These are phyloP conservation scores for Colletotrichum agaves DNA, from an alignment of 2,329 filamentous ascomycete genomes.

Conservation along the genomic window DNA sequence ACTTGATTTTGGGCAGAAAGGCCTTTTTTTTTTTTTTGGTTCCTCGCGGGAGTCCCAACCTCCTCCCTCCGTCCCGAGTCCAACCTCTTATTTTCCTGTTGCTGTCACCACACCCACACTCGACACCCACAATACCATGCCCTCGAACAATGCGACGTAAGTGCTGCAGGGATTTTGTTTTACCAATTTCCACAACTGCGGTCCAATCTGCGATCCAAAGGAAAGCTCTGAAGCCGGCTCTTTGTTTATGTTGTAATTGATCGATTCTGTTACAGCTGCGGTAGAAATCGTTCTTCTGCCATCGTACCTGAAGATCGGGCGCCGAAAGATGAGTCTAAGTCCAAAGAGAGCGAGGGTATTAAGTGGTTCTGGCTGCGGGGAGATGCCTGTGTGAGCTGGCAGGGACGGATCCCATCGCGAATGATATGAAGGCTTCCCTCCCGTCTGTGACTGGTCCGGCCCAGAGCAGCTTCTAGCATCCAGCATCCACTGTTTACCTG, in stretches of 20 bases:
- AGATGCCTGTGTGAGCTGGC: conserved; percentile 37
- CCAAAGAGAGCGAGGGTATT: conserved; percentile 18
- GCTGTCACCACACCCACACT: conserved; percentile 36
- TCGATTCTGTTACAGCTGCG: conserved; percentile 15
- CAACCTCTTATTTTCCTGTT: conserved; percentile 35
- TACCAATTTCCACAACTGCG: conserved; percentile 3
- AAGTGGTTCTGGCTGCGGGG: conserved; percentile 29
- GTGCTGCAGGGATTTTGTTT: conserved; percentile 32
- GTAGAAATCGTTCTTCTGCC: not conserved
- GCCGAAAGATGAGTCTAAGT: conserved; percentile 14
- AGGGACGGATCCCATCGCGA: conserved; percentile 7
- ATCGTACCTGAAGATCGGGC: conserved; percentile 36
- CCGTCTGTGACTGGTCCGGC: conserved; percentile 26
- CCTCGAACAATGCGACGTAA: conserved; percentile 25
- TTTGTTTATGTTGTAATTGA: conserved; percentile 11
- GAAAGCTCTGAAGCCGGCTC: not conserved
- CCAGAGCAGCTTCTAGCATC: conserved; percentile 18
- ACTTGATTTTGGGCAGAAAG: conserved; percentile 31
- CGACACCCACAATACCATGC: conserved; percentile 33
- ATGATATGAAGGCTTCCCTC: not conserved
- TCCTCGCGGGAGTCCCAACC: conserved; percentile 33
- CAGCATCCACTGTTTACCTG: conserved; percentile 34
- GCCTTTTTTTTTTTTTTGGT: conserved; percentile 11
- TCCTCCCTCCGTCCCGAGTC: conserved; percentile 26
- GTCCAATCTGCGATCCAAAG: conserved; percentile 10